Percentiles rank a stretch among this genome's conserved stretches.
phyloP scores from a whole-genome alignment of 345 rosid species.

The Rhizophora mangle region DNA sequence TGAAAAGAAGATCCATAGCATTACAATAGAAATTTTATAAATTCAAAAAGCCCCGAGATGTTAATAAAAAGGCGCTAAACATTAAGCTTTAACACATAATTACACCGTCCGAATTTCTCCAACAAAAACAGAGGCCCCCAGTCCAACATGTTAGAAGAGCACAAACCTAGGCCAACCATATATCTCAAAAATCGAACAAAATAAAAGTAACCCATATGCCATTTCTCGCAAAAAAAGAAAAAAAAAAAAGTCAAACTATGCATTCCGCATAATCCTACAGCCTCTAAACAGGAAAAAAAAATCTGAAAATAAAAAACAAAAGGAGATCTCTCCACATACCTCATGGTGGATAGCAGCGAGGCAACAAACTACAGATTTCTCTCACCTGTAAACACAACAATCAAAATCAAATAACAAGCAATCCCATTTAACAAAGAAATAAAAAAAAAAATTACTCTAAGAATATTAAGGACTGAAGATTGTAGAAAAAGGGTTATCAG shows the following conservation, averaged over 20 bases:
- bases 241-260: background rate
- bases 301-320: background rate
- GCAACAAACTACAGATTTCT: background rate
- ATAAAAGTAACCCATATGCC: background rate
- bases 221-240: background rate
- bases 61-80: too few species aligned
- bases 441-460: background rate
- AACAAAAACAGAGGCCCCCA: background rate
- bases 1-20: too few species aligned
- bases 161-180: background rate
- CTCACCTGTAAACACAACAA: background rate
- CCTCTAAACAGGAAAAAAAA: too few species aligned
- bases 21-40: too few species aligned
- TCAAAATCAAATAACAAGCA: background rate
- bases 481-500: too few species aligned
- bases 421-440: background rate
- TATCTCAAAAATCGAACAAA: background rate
- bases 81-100: too few species aligned
- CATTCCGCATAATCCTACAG: too few species aligned
- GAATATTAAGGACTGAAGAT: background rate
- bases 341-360: conserved; percentile 3
- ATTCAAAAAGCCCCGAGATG: too few species aligned
- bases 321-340: background rate
- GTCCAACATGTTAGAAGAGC: background rate
- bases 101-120: too few species aligned